Conservation (phyloP, 345 rosid genomes). For the Melaleuca alternifolia region DNA sequence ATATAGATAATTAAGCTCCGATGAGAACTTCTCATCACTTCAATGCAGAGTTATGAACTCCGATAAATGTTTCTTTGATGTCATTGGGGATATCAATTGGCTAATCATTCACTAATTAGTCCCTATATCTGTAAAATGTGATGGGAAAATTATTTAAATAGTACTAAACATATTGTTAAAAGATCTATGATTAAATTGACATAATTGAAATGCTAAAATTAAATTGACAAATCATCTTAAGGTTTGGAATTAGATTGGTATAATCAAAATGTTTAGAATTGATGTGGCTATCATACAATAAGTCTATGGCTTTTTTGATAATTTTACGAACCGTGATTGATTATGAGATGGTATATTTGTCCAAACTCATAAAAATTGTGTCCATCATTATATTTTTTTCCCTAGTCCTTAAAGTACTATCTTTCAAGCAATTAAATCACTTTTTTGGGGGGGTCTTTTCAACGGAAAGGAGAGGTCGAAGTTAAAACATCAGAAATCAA, state of each 20-base stretch:
- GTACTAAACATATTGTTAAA: no score
- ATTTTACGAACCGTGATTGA: neutral
- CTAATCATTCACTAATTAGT: neutral
- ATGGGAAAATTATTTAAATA: no score
- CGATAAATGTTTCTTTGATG: neutral
- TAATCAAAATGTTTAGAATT: no score
- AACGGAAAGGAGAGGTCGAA: neutral
- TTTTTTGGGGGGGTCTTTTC: neutral
- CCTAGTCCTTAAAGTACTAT: neutral
- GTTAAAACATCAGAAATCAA: neutral
- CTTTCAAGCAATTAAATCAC: neutral
- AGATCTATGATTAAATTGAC: no score
- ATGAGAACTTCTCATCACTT: neutral
- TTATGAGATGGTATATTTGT: neutral
- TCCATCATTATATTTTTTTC: neutral
- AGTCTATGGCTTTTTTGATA: no score
- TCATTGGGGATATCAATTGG: neutral
- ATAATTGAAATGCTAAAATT: no score
- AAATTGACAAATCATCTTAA: no score
- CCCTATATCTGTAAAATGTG: neutral
- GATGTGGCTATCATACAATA: no score
- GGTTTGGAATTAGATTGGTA: no score
- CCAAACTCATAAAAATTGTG: neutral
- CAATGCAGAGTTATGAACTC: neutral
- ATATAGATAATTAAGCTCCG: neutral